Evolutionary conservation across 495 filamentous ascomycete species (phyloP), one percentile per base, ranked within the genome.

Genomic region (Aspergillus olivimuriae): DNA sequence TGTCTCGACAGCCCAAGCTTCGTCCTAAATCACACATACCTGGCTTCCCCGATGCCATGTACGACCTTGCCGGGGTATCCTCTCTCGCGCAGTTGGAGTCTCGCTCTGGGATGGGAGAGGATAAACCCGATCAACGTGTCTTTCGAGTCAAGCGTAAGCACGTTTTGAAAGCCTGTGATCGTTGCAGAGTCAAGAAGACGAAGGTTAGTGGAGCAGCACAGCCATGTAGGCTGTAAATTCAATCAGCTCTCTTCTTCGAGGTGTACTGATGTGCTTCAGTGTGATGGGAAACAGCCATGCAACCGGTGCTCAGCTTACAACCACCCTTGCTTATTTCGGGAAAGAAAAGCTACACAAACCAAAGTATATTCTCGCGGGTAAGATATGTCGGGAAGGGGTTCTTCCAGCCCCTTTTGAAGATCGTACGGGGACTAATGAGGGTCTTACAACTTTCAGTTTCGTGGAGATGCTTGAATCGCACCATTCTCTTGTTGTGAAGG

Each of bases 101-200:
- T 38, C 61, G 56, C 19, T 47, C 61, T 11, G 44, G 55, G 26
- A 37, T 56, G 22, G 49, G 46, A 2, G 64, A 71, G 16, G 68
- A 70, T 34, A 73, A 69, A 47, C 59, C 58, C 9, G 60, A 70
- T 31, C 68, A 68, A 32, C 67, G 67, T 11, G 63, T 73, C 14
- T 73, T 71, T 44, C 67, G 69, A n/a, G 68, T 70, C 34, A 73
- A 73, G 46, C 62, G 69, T 26, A 73, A 73, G 47, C 69, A 73
- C 61, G 69, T 73, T 15, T 44, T 71, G 9, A 73, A 70, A 37
- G 69, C 69, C 1, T 73, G 69, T 42, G 69, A 73, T 59, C 66
- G 68, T 8, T 73, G 69, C 47, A 58, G 69, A 44, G 66, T 73
- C 17, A 73, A 73, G 47, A 73, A 73, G 53, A 69, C 69, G 26